Percentiles rank a stretch among this genome's conserved stretches.
Conservation (phyloP, 106 monocot species). For the Dendrobium nobile region DNA sequence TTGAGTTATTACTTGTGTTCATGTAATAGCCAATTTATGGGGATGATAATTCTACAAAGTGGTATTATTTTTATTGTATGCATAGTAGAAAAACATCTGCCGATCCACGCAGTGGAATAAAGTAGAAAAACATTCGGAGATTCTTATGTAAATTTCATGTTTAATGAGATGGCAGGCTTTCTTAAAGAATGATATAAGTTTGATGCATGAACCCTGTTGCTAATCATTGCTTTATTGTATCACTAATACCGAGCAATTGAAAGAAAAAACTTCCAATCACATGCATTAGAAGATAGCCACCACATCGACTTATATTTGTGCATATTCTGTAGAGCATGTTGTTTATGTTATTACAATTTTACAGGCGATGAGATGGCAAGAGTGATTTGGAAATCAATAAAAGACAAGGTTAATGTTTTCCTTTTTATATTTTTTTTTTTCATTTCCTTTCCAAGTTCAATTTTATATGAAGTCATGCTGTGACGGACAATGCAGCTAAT, state of each 20-base stretch:
- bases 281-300: not conserved
- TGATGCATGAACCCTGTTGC: not conserved
- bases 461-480: constrained; percentile 6
- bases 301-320: not conserved
- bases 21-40: not conserved
- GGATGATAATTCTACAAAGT: not conserved
- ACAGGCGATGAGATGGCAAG: constrained; percentile 97
- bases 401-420: constrained; percentile 63
- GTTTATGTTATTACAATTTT: not conserved
- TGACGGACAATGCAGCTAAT: constrained; percentile 66
- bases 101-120: too few relatives aligned
- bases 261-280: not conserved
- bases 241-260: not conserved
- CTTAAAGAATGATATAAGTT: not conserved
- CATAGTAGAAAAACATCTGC: not conserved
- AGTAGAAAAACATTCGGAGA: not conserved
- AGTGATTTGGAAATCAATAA: constrained; percentile 89
- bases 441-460: not conserved
- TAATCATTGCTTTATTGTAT: not conserved
- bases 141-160: not conserved
- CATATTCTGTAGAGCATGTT: not conserved
- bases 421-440: not conserved
- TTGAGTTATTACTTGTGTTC: not conserved
- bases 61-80: not conserved
- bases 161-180: not conserved